Percentiles rank a stretch among this genome's conserved stretches.
Conservation (phyloP, 176 grass and related monocot species). For the Aegilops longissima region DNA sequence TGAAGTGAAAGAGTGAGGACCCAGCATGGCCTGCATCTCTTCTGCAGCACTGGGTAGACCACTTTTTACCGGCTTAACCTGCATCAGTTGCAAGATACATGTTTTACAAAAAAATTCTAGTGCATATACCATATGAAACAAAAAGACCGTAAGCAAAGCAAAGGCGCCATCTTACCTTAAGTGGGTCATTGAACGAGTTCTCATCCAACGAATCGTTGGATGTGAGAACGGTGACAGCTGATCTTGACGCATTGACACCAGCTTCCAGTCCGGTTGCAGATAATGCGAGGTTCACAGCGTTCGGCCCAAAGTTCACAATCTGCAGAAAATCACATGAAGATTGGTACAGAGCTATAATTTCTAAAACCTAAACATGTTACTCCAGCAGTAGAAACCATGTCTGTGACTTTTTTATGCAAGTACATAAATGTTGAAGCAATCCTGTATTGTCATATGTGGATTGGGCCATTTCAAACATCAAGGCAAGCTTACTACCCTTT, state of each 20-base stretch:
- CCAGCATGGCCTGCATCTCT: background rate
- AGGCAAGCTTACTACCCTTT: background rate
- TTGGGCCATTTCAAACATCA: conserved; percentile 6
- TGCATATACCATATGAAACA: background rate
- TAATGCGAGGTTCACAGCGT: conserved; percentile 54
- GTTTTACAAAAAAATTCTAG: background rate
- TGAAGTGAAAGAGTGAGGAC: background rate
- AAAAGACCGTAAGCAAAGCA: background rate
- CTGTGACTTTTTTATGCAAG: background rate
- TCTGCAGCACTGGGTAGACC: background rate
- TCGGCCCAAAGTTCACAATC: conserved; percentile 80
- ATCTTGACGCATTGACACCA: conserved; percentile 27
- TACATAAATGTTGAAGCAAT: background rate
- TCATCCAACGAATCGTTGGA: conserved; percentile 61
- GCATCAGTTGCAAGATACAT: background rate
- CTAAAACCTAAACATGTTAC: background rate
- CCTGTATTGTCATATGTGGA: background rate
- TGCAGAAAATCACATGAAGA: conserved; percentile 30
- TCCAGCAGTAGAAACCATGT: background rate
- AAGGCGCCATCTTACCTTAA: conserved; percentile 50
- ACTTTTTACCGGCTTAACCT: conserved; percentile 16
- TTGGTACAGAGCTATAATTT: background rate
- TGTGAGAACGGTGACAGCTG: conserved; percentile 62
- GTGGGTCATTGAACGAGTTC: conserved; percentile 71
- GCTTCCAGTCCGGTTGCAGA: conserved; percentile 55